Evolutionary conservation across 2,329 filamentous ascomycete genomes (phyloP).

Genomic region (Tolypocladium inflatum): DNA sequence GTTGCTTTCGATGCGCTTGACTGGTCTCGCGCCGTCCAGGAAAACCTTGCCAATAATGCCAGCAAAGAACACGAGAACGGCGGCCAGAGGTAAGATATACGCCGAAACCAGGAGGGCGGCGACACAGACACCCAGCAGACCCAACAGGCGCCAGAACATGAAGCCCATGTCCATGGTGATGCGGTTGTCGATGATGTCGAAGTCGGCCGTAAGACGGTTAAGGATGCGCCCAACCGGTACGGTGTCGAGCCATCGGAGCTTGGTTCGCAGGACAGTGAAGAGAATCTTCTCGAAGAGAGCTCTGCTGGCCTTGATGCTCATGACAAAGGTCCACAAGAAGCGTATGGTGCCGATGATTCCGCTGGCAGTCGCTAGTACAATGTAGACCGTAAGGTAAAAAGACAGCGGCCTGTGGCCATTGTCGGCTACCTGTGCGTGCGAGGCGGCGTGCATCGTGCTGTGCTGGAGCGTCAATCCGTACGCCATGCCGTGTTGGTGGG

Average conservation of each 20-base stretch:
- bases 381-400: slow-evolving; percentile 62
- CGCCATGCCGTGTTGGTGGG: slow-evolving; percentile 24
- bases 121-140: slow-evolving; percentile 55
- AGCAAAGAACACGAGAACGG: slow-evolving; percentile 47
- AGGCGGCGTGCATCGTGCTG: slow-evolving; percentile 29
- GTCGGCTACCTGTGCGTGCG: slow-evolving; percentile 16
- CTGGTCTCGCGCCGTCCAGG: slow-evolving; percentile 60
- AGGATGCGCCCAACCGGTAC: slow-evolving; percentile 67
- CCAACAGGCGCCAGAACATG: slow-evolving; percentile 49
- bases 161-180: slow-evolving; percentile 55
- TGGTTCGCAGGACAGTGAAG: slow-evolving; percentile 58
- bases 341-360: slow-evolving; percentile 51
- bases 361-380: slow-evolving; percentile 46
- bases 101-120: slow-evolving; percentile 61
- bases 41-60: slow-evolving; percentile 52
- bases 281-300: slow-evolving; percentile 58
- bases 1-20: slow-evolving; percentile 69
- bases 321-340: slow-evolving; percentile 54
- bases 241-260: slow-evolving; percentile 72
- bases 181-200: slow-evolving; percentile 61
- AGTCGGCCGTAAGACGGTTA: slow-evolving; percentile 72
- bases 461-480: slow-evolving; percentile 40
- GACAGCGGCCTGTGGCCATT: slow-evolving; percentile 29
- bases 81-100: slow-evolving; percentile 52
- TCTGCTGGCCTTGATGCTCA: slow-evolving; percentile 61